phyloP scores from a whole-genome alignment of 139 green algal genomes.

The Zygnema cylindricum region DNA sequence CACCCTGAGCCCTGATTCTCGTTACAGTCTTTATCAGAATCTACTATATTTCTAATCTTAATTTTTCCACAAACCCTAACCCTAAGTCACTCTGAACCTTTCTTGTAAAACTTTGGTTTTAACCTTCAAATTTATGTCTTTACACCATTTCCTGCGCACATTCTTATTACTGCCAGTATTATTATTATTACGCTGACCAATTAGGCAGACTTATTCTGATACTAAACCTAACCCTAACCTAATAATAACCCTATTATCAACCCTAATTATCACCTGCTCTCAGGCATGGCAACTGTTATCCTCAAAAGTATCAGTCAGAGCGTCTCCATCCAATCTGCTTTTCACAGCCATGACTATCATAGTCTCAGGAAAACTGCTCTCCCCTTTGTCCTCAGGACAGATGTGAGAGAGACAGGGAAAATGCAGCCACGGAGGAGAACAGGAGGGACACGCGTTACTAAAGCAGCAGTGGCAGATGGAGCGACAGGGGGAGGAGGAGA shows the following conservation, averaged over 20 bases:
- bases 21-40: too few relatives aligned
- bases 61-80: too few relatives aligned
- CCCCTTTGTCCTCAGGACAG: background rate
- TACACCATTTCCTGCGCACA: background rate
- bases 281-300: too few relatives aligned
- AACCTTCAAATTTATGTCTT: too few relatives aligned
- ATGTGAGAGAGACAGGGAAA: background rate
- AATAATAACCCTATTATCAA: background rate
- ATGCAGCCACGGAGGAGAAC: too few relatives aligned
- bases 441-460: background rate
- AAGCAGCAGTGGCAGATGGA: background rate
- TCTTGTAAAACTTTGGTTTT: too few relatives aligned
- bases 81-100: too few relatives aligned
- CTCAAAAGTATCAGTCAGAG: too few relatives aligned
- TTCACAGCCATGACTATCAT: background rate
- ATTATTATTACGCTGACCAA: background rate
- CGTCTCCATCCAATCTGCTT: background rate
- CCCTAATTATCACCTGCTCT: background rate
- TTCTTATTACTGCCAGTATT: background rate
- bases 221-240: background rate
- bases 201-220: background rate
- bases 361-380: background rate
- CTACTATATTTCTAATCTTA: too few relatives aligned
- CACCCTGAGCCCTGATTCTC: too few relatives aligned
- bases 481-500: background rate